phyloP scores from a whole-genome alignment of 345 rosid species.

The Lagerstroemia speciosa region DNA sequence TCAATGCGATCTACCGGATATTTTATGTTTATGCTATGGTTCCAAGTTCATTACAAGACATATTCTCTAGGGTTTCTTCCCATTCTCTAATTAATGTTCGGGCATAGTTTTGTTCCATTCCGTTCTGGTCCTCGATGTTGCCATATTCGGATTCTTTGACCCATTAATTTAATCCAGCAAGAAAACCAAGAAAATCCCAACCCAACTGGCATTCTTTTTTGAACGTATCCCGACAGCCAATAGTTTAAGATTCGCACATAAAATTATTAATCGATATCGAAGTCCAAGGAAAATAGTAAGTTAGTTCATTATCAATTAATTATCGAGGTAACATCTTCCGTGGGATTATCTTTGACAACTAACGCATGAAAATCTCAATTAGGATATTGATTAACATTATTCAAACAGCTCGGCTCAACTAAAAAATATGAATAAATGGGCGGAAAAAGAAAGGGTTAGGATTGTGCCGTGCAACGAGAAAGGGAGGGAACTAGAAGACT shows the following conservation, averaged over 20 bases:
- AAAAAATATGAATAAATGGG: not conserved
- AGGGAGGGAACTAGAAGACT: no score
- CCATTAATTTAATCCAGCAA: not conserved
- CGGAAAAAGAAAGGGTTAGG: not conserved
- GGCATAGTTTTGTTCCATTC: not conserved
- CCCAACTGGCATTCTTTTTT: constrained; percentile 10
- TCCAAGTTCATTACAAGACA: not conserved
- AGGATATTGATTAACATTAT: not conserved
- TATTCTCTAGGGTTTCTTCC: constrained; percentile 7
- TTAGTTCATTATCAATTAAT: not conserved
- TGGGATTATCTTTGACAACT: constrained; percentile 2
- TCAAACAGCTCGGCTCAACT: not conserved
- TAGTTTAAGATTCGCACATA: not conserved
- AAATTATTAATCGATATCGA: not conserved
- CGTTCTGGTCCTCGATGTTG: not conserved
- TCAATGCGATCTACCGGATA: not conserved
- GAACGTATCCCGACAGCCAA: not conserved
- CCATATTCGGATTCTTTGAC: constrained; percentile 2
- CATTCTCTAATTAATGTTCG: not conserved
- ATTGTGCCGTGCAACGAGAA: no score
- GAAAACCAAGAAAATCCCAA: not conserved
- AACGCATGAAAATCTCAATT: not conserved
- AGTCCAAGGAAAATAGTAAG: not conserved
- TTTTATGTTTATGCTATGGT: not conserved
- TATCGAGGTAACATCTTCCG: constrained; percentile 5